Conservation (phyloP, 2,329 filamentous ascomycete genomes). For the Penicillium sp. region DNA sequence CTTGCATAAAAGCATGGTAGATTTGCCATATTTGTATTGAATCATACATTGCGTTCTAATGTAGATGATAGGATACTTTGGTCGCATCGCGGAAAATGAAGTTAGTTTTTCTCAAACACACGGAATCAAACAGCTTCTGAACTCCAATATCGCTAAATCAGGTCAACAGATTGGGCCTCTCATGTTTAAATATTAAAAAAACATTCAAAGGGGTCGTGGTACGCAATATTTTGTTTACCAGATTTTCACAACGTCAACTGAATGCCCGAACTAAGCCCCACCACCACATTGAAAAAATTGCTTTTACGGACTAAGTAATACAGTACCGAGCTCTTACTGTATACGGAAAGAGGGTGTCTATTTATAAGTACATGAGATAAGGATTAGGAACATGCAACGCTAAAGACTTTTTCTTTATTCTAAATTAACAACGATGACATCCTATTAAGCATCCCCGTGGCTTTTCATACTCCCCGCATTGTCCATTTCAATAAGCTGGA, state of each 20-base stretch:
- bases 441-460: too few relatives aligned
- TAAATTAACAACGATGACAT: too few relatives aligned
- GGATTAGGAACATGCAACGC: too few relatives aligned
- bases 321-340: too few relatives aligned
- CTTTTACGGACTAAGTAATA: too few relatives aligned
- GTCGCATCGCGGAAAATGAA: slow-evolving; percentile 51
- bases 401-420: too few relatives aligned
- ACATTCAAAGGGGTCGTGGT: slow-evolving; percentile 39
- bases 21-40: background rate
- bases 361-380: too few relatives aligned
- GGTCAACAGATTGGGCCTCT: background rate
- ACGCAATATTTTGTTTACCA: slow-evolving; percentile 43
- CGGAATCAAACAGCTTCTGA: slow-evolving; percentile 43
- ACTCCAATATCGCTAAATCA: slow-evolving; percentile 30
- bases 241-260: slow-evolving; percentile 47
- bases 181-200: background rate
- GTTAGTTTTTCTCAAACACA: slow-evolving; percentile 50
- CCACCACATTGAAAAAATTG: slow-evolving; percentile 38
- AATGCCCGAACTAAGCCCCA: slow-evolving; percentile 45
- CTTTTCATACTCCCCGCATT: background rate
- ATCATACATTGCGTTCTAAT: background rate
- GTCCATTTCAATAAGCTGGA: slow-evolving; percentile 10
- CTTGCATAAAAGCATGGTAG: slow-evolving; percentile 47
- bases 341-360: too few relatives aligned
- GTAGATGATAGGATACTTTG: slow-evolving; percentile 40